Conservation (phyloP, 2,329 filamentous ascomycete species). For the Pseudopithomyces maydicus region DNA sequence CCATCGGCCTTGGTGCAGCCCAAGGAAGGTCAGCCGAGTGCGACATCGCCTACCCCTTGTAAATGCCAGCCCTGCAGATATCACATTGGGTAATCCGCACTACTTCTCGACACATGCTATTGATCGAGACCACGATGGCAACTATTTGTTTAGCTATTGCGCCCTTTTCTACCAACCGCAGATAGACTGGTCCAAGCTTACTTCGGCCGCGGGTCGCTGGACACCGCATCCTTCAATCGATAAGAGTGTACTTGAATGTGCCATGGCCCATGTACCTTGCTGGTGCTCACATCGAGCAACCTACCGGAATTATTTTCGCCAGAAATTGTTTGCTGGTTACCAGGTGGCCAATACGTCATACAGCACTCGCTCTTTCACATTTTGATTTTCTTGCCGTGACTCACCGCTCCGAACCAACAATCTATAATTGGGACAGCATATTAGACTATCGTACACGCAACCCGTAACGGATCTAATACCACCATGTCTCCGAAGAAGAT, state of each 20-base stretch:
- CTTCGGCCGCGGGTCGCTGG: background rate
- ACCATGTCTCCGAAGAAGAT: conserved; percentile 1
- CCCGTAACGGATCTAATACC: background rate
- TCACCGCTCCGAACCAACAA: background rate
- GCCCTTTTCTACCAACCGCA: background rate
- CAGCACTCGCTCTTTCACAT: background rate
- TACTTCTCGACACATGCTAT: background rate
- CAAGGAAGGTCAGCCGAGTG: background rate
- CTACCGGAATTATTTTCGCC: background rate
- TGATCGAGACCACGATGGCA: background rate
- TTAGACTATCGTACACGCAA: background rate
- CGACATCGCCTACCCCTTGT: background rate
- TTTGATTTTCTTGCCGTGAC: conserved; percentile 3
- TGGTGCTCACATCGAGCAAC: background rate
- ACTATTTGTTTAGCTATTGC: background rate
- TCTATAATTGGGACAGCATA: background rate
- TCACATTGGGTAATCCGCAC: background rate
- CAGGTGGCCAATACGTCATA: background rate
- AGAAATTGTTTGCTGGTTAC: background rate
- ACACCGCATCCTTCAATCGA: background rate
- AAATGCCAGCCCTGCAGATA: background rate
- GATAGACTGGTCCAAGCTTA: background rate
- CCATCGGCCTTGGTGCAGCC: background rate
- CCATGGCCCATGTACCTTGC: background rate
- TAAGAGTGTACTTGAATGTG: background rate